A percentile compares a stretch with the other conserved stretches of the same genome.
These are phyloP conservation scores for Petunia hybrid DNA, from an alignment of 305 asterid species.

Conservation along the genomic window DNA sequence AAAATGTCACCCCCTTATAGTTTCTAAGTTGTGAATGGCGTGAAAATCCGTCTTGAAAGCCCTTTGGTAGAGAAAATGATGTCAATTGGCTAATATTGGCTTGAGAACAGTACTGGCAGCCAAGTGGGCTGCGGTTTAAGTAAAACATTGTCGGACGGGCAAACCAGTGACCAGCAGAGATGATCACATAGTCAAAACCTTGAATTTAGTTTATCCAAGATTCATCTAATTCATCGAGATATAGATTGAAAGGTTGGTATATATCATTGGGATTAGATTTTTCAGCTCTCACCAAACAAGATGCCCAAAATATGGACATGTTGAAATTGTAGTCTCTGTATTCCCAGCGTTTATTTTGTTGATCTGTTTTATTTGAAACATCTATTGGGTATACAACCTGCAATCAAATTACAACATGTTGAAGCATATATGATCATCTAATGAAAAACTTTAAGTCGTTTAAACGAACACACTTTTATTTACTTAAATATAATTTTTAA, in stretches of 20 bases:
- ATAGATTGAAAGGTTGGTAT: conserved; percentile 60
- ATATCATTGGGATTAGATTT: conserved; percentile 49
- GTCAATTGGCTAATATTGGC: conserved; percentile 57
- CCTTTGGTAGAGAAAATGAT: conserved; percentile 50
- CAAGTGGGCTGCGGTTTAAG: conserved; percentile 49
- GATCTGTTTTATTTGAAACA: conserved; percentile 50
- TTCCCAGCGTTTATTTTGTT: conserved; percentile 56
- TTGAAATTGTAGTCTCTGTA: conserved; percentile 69
- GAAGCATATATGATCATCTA: too few species aligned
- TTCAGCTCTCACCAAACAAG: conserved; percentile 52
- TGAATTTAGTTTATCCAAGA: conserved; percentile 62
- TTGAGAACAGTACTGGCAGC: conserved; percentile 65
- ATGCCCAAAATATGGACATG: conserved; percentile 75
- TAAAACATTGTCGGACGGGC: conserved; percentile 58
- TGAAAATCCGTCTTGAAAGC: conserved; percentile 62
- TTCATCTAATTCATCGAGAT: conserved; percentile 73
- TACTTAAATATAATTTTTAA: too few species aligned
- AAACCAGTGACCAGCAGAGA: conserved; percentile 80
- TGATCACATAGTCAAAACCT: conserved; percentile 61
- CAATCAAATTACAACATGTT: too few species aligned
- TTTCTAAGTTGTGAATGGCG: conserved; percentile 51
- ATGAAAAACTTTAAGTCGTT: too few species aligned
- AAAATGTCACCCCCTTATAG: conserved; percentile 52
- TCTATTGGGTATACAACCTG: conserved; percentile 58
- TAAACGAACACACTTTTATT: too few species aligned